Evolutionary conservation across 306 rosid species (phyloP).

Genomic region (Vigna radiata): DNA sequence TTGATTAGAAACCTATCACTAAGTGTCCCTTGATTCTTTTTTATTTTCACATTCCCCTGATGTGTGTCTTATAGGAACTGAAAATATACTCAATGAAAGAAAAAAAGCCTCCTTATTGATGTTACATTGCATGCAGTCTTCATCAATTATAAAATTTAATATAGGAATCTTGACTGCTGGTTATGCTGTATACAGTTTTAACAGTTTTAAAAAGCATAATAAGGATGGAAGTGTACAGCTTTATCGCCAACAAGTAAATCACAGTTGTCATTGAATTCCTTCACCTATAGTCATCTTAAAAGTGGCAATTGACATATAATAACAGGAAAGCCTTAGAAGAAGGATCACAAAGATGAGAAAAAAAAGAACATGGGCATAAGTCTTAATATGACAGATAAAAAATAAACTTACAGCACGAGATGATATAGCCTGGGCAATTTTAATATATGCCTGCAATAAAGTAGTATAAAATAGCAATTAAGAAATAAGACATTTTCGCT

Average conservation of each 20-base stretch:
- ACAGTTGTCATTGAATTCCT: constrained; percentile 13
- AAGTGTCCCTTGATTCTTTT: too few relatives aligned
- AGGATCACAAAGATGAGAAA: constrained; percentile 41
- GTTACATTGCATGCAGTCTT: too few relatives aligned
- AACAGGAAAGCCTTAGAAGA: constrained; percentile 36
- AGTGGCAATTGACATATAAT: constrained; percentile 10
- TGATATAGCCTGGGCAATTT: constrained; percentile 96
- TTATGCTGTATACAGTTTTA: too few relatives aligned
- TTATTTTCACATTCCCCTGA: too few relatives aligned
- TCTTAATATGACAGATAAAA: constrained; percentile 17
- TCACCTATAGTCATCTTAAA: background rate
- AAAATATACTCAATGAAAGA: too few relatives aligned
- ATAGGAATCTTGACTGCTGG: too few relatives aligned
- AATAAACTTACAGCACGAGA: constrained; percentile 85
- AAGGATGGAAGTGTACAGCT: too few relatives aligned
- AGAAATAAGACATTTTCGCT: constrained; percentile 24
- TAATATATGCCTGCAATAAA: constrained; percentile 80
- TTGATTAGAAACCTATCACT: background rate
- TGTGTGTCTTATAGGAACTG: too few relatives aligned
- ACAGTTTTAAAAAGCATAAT: too few relatives aligned
- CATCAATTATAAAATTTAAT: too few relatives aligned
- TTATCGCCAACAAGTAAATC: constrained; percentile 13
- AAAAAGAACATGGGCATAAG: constrained; percentile 27
- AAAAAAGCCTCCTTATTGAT: too few relatives aligned
- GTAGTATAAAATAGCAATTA: constrained; percentile 24